These are phyloP conservation scores for Pulveroboletus frians DNA, from an alignment of 768 basidiomycete species.

Conservation along the genomic window DNA sequence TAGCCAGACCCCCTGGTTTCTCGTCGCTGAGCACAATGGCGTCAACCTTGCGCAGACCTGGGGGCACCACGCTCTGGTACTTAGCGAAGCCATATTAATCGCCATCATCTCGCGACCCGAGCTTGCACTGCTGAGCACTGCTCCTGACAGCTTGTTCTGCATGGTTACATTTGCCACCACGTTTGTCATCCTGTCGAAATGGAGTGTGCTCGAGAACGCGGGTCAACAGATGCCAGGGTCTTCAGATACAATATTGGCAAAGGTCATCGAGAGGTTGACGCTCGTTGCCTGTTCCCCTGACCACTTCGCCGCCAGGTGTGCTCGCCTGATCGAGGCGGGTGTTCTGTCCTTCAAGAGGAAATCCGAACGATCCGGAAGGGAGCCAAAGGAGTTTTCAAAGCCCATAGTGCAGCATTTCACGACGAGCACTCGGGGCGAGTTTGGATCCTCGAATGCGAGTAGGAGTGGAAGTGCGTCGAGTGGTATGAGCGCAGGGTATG, in stretches of 20 bases:
- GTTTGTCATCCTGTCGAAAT: slow-evolving; percentile 40
- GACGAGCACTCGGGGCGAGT: slow-evolving; percentile 11
- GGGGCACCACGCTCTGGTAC: slow-evolving; percentile 35
- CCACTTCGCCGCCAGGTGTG: slow-evolving; percentile 38
- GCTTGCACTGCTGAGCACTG: slow-evolving; percentile 33
- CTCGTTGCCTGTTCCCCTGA: slow-evolving; percentile 35
- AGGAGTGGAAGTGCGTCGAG: slow-evolving; percentile 15
- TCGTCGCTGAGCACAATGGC: slow-evolving; percentile 29
- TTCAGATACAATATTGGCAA: slow-evolving; percentile 35
- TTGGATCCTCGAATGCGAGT: slow-evolving; percentile 14
- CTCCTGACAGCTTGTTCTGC: slow-evolving; percentile 38
- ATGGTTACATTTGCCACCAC: slow-evolving; percentile 42
- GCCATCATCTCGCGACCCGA: slow-evolving; percentile 32
- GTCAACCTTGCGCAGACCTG: slow-evolving; percentile 32
- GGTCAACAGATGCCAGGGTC: slow-evolving; percentile 34
- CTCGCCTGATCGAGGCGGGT: slow-evolving; percentile 36
- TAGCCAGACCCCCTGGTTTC: slow-evolving; percentile 28
- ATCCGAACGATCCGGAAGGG: slow-evolving; percentile 20
- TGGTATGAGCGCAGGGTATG: slow-evolving; percentile 15
- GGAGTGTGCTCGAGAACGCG: slow-evolving; percentile 33
- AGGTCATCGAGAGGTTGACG: slow-evolving; percentile 32
- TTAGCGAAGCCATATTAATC: slow-evolving; percentile 36
- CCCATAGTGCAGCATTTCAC: slow-evolving; percentile 22
- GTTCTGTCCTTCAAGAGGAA: slow-evolving; percentile 29
- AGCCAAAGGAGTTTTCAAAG: slow-evolving; percentile 16